Evolutionary conservation across 2,329 filamentous ascomycete genomes (phyloP), one percentile per base, ranked within the genome.

Genomic region (Fusarium brachygibbosum): DNA sequence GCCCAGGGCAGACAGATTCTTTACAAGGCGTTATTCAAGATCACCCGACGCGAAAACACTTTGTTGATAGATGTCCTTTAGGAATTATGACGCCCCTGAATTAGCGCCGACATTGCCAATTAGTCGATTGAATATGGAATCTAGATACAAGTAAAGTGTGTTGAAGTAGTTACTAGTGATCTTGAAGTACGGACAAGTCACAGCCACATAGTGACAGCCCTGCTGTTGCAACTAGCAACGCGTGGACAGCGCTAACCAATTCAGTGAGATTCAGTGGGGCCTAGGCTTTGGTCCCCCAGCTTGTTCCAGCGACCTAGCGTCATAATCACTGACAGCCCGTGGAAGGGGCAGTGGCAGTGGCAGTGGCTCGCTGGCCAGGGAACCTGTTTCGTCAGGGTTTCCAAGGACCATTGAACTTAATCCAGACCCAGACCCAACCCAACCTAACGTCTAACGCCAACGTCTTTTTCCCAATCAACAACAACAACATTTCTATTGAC

Each of bases 361-460:
- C 48, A 66, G 44, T 19, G 42, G n/a, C 37, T 48, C 35, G 64
- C 63, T 68, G 64, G 62, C 64, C 44, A 70, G 63, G 68, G 64
- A 71, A 71, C 68, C 68, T 71, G 59, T 70, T 71, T 70, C 68
- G 68, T 71, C 68, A 68, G 60, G 68, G 64, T 59, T 70, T 50
- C 63, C 46, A 66, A 53, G 62, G 37, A 46, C 49, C 58, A 48
- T 63, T 46, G 44, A 68, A 68, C 59, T 70, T 56, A 54, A 52
- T 61, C 51, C 58, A 53, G 50, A 49, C 63, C 54, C 51, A 44
- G 32, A 23, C 45, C 45, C 31, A 35, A 42, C 63, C 63, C 58
- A 70, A 61, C 41, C 29, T 35, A 44, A 31, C 44, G 46, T 58
- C 48, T 16, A 37, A 32, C 41, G 38, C 38, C 40, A 25, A 49